A percentile compares a stretch with the other conserved stretches of the same genome.
Evolutionary conservation across 1,284 basidiomycete species (phyloP).

Genomic region (Ceratobasidium sp.): DNA sequence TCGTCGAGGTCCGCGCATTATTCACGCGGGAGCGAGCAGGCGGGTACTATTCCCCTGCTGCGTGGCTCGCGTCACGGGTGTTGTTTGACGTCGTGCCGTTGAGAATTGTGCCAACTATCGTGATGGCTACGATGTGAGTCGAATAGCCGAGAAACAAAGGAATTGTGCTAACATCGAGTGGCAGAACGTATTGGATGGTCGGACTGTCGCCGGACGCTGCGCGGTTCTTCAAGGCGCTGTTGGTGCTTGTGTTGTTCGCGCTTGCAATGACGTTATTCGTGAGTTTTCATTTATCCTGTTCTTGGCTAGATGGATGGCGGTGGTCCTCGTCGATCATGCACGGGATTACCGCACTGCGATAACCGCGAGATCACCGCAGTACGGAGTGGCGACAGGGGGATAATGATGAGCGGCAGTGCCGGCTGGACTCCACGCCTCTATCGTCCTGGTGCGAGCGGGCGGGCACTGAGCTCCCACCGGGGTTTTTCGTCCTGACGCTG

Average conservation of each 20-base stretch:
- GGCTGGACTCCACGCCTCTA: conserved; percentile 2
- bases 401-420: not conserved
- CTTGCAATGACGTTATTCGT: conserved; percentile 87
- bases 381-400: not conserved
- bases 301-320: conserved; percentile 28
- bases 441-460: conserved; percentile 1
- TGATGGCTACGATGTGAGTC: conserved; percentile 79
- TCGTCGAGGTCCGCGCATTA: conserved; percentile 80
- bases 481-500: not conserved
- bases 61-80: conserved; percentile 87
- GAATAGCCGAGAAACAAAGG: conserved; percentile 42
- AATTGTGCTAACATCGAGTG: conserved; percentile 48
- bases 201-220: conserved; percentile 76
- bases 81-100: conserved; percentile 87
- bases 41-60: conserved; percentile 82
- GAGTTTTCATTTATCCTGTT: conserved; percentile 52
- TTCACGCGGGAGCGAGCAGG: conserved; percentile 89
- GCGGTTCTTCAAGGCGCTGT: conserved; percentile 84
- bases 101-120: conserved; percentile 83
- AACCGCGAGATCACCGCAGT: not conserved
- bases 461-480: conserved; percentile 14
- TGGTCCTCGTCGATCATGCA: not conserved
- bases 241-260: conserved; percentile 79
- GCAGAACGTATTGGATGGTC: conserved; percentile 91
- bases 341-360: conserved; percentile 13